These are phyloP conservation scores for Ilyonectria robusta DNA, from an alignment of 2,329 filamentous ascomycete species.

Conservation along the genomic window DNA sequence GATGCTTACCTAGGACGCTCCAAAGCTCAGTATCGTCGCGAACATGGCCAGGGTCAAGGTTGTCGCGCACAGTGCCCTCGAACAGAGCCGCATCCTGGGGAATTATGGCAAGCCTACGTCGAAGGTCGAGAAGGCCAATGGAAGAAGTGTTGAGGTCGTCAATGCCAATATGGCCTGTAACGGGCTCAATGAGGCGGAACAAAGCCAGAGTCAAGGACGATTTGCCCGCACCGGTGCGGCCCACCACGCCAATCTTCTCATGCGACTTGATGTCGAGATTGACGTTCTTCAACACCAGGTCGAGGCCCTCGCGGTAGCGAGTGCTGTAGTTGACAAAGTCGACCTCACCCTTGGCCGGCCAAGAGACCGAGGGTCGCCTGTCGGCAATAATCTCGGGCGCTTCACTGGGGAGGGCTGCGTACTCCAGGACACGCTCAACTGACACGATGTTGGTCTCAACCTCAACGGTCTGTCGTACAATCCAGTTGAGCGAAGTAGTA, in stretches of 20 bases:
- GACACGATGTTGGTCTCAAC: conserved; percentile 99
- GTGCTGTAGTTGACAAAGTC: conserved; percentile 96
- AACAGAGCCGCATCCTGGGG: conserved; percentile 98
- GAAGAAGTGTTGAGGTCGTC: conserved; percentile 90
- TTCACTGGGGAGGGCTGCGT: conserved; percentile 91
- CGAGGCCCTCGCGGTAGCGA: conserved; percentile 89
- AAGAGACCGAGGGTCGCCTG: conserved; percentile 87
- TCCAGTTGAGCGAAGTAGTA: conserved; percentile 98
- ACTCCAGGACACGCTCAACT: conserved; percentile 97
- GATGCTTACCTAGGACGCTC: conserved; percentile 85
- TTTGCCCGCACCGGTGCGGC: conserved; percentile 95
- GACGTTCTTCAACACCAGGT: conserved; percentile 94
- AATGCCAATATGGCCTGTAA: conserved; percentile 86
- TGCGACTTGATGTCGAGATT: conserved; percentile 93
- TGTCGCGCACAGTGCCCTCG: conserved; percentile 92
- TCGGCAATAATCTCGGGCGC: conserved; percentile 94
- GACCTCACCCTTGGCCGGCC: conserved; percentile 91
- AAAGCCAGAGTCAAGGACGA: conserved; percentile 92
- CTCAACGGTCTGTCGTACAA: conserved; percentile 97
- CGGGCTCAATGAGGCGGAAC: conserved; percentile 95
- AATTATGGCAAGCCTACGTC: conserved; percentile 93
- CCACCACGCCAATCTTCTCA: conserved; percentile 98
- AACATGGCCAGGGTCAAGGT: conserved; percentile 93
- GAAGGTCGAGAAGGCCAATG: conserved; percentile 91
- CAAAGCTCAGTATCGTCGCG: conserved; percentile 98